Evolutionary conservation across 2,329 filamentous ascomycete species (phyloP).

Genomic region (Nemania sp.): DNA sequence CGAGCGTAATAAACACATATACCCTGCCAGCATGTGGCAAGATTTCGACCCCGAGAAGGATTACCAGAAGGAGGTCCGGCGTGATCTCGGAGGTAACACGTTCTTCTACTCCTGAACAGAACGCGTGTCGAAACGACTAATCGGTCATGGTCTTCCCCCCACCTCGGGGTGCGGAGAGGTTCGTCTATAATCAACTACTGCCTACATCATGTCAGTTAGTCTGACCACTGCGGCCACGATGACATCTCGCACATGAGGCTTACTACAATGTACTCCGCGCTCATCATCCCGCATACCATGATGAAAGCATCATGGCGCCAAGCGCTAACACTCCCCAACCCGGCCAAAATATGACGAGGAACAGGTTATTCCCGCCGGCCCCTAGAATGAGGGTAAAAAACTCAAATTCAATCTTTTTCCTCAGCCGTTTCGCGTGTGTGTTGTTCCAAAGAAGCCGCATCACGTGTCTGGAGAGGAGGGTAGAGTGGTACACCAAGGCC

Average conservation of each 20-base stretch:
- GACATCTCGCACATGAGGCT: background rate
- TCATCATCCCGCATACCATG: constrained; percentile 39
- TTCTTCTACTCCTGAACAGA: constrained; percentile 74
- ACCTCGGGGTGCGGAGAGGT: background rate
- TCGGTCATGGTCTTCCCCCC: background rate
- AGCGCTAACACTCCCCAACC: constrained; percentile 55
- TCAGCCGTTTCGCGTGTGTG: constrained; percentile 37
- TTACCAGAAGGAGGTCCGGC: constrained; percentile 74
- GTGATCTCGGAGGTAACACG: constrained; percentile 85
- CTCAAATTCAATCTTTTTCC: constrained; percentile 55
- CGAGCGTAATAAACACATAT: constrained; percentile 97
- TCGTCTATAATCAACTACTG: background rate
- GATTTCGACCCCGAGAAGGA: constrained; percentile 91
- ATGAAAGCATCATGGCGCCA: constrained; percentile 41
- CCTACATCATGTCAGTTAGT: background rate
- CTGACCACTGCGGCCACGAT: too few species aligned
- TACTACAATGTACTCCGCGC: background rate
- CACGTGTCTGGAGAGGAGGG: background rate
- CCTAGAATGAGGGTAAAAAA: constrained; percentile 56
- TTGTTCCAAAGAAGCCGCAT: constrained; percentile 44
- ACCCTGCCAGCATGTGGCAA: constrained; percentile 92
- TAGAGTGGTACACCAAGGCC: constrained; percentile 11
- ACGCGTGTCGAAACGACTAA: background rate
- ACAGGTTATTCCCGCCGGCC: constrained; percentile 51
- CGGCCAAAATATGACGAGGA: constrained; percentile 59